A percentile compares a stretch with the other conserved stretches of the same genome.
phyloP scores from a whole-genome alignment of 345 rosid genomes.

The Nasturtium officinale region DNA sequence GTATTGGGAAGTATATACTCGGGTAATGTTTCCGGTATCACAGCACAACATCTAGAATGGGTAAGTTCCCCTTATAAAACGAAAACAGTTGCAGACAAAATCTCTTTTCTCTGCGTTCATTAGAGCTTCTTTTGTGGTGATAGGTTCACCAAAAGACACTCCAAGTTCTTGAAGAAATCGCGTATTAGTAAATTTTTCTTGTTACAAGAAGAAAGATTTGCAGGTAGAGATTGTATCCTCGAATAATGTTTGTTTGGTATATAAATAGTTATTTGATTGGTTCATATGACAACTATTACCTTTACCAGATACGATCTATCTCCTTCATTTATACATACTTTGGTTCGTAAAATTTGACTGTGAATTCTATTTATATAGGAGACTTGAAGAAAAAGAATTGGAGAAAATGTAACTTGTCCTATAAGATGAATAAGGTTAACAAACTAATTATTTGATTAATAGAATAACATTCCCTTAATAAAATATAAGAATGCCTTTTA shows the following conservation, averaged over 20 bases:
- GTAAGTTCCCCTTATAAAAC: constrained; percentile 46
- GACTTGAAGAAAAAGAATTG: too few relatives aligned
- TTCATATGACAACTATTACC: not conserved
- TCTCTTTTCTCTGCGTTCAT: not conserved
- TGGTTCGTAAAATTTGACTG: too few relatives aligned
- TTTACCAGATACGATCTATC: not conserved
- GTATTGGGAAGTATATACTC: constrained; percentile 86
- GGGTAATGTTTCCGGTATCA: constrained; percentile 79
- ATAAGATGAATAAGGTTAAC: too few relatives aligned
- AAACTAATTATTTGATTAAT: not conserved
- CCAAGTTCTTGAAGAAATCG: constrained; percentile 80
- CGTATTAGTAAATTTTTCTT: constrained; percentile 49
- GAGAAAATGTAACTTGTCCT: too few relatives aligned
- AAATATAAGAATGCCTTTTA: too few relatives aligned
- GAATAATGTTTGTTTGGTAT: constrained; percentile 1
- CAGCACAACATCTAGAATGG: constrained; percentile 82
- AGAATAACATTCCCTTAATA: not conserved
- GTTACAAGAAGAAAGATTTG: constrained; percentile 14
- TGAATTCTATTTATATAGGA: too few relatives aligned
- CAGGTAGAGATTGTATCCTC: constrained; percentile 10
- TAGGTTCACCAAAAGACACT: constrained; percentile 94
- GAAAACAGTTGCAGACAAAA: not conserved
- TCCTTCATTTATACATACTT: not conserved
- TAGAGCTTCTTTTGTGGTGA: constrained; percentile 2
- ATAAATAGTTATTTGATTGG: constrained; percentile 3